Evolutionary conservation across 352 stramenopile genomes (phyloP).

Genomic region (Pythium brachiatum): DNA sequence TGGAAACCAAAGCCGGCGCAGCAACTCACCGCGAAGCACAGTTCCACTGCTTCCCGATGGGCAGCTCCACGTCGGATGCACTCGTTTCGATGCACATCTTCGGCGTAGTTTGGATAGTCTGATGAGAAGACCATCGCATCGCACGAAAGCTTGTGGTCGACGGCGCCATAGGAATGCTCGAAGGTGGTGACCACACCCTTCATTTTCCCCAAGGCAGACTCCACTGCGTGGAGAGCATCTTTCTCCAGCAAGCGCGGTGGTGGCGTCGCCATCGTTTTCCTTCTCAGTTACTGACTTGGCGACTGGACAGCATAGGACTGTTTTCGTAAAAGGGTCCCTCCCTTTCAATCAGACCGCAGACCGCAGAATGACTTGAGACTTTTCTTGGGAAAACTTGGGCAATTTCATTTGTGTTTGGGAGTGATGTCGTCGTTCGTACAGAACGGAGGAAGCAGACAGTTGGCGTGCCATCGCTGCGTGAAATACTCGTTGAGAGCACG

Average conservation of each 20-base stretch:
- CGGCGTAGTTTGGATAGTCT: too few species aligned
- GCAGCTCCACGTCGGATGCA: background rate
- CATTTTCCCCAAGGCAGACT: background rate
- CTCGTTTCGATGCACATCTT: too few species aligned
- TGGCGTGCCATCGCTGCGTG: constrained; percentile 43
- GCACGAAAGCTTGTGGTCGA: background rate
- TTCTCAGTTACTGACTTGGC: too few species aligned
- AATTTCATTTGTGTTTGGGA: background rate
- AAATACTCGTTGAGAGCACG: constrained; percentile 50
- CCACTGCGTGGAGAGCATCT: background rate
- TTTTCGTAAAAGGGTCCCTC: too few species aligned
- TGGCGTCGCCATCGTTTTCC: too few species aligned
- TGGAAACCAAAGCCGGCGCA: background rate
- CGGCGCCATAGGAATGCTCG: background rate
- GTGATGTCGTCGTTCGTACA: background rate
- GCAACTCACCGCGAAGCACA: background rate
- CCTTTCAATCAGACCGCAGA: too few species aligned
- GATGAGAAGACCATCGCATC: too few species aligned
- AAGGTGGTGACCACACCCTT: background rate
- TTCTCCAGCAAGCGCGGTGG: background rate
- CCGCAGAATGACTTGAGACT: background rate
- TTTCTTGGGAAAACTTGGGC: too few species aligned
- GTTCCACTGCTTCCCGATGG: background rate
- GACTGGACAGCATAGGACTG: too few species aligned
- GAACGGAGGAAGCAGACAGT: constrained; percentile 34